Percentiles rank a stretch among this genome's conserved stretches.
phyloP scores from a whole-genome alignment of 768 basidiomycete genomes.

The Podaxis pistillaris region DNA sequence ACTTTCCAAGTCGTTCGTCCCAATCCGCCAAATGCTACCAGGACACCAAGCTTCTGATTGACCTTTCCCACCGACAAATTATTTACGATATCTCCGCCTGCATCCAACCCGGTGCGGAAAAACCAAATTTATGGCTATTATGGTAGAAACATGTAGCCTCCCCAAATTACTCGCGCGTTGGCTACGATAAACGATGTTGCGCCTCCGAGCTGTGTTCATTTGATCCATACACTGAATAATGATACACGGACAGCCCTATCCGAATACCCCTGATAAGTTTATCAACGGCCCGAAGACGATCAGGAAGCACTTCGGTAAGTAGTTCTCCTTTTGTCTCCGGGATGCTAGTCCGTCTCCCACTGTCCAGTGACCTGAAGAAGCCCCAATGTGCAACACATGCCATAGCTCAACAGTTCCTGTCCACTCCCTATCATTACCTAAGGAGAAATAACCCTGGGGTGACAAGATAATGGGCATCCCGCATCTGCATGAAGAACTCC shows the following conservation, averaged over 20 bases:
- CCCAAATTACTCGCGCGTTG: too few species aligned
- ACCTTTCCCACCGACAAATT: too few species aligned
- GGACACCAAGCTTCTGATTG: too few species aligned
- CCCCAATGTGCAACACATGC: neutral
- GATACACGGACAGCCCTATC: neutral
- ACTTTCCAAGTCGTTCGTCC: too few species aligned
- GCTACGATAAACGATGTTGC: neutral
- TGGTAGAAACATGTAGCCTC: too few species aligned
- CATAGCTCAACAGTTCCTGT: neutral
- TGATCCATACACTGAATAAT: too few species aligned
- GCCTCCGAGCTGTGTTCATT: neutral
- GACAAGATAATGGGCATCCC: slow-evolving; percentile 4
- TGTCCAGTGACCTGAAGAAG: neutral
- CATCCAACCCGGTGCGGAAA: too few species aligned
- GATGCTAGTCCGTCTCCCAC: neutral
- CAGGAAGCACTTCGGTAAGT: neutral
- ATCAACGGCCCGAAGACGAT: neutral
- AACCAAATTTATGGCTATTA: too few species aligned
- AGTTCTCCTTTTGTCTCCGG: neutral
- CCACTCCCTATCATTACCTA: neutral
- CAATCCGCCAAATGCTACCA: too few species aligned
- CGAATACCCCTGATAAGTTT: neutral
- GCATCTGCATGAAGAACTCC: slow-evolving; percentile 63
- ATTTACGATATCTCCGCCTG: too few species aligned
- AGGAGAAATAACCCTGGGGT: neutral